Conservation (phyloP, 441 rosid species). For the Populus trichocarpa region DNA sequence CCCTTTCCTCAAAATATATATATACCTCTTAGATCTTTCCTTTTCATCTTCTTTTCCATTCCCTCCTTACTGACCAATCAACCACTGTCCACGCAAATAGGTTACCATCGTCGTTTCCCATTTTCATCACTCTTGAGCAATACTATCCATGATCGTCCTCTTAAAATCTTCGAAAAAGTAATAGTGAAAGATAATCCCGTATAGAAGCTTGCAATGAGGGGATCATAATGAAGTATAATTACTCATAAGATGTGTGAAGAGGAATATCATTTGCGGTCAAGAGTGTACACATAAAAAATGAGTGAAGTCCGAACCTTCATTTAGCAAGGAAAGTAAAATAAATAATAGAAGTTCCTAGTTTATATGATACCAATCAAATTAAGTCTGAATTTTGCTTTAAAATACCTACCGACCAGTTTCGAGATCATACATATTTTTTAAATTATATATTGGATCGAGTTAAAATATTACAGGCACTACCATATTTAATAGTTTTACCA, state of each 20-base stretch:
- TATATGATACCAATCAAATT: too few species aligned
- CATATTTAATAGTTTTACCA: too few species aligned
- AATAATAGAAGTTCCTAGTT: too few species aligned
- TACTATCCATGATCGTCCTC: neutral
- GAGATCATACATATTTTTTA: too few species aligned
- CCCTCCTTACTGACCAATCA: neutral
- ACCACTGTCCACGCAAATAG: neutral
- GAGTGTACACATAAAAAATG: neutral
- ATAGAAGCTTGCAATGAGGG: neutral
- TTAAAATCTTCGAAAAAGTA: neutral
- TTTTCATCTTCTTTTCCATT: neutral
- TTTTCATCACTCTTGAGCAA: neutral
- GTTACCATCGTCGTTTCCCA: neutral
- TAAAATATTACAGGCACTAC: too few species aligned
- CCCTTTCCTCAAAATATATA: neutral
- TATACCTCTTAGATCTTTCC: too few species aligned
- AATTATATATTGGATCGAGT: too few species aligned
- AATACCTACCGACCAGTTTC: too few species aligned
- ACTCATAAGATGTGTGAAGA: neutral
- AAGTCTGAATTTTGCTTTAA: too few species aligned
- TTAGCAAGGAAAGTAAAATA: too few species aligned
- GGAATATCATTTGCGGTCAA: neutral
- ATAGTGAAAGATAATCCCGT: neutral
- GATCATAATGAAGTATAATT: neutral
- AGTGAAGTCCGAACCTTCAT: neutral